phyloP scores from a whole-genome alignment of 768 basidiomycete species.

The Leccinellum albellum region DNA sequence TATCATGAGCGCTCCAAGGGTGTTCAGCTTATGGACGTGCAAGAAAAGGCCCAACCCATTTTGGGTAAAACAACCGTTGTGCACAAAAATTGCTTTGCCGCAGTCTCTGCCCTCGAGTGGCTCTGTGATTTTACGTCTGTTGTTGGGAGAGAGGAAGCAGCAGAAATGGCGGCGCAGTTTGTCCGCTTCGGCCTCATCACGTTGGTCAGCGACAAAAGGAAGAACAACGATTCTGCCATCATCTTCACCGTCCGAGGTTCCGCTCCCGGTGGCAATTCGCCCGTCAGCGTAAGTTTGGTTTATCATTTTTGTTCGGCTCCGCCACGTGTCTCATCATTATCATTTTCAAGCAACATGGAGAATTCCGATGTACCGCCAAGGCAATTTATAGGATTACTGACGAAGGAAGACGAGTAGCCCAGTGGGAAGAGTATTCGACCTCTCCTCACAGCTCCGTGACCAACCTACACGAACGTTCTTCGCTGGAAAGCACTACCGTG shows the following conservation, averaged over 20 bases:
- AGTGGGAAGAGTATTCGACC: constrained; percentile 63
- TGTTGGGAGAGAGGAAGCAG: constrained; percentile 92
- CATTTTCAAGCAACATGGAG: constrained; percentile 72
- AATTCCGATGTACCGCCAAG: constrained; percentile 94
- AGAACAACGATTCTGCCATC: constrained; percentile 88
- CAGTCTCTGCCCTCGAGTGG: constrained; percentile 91
- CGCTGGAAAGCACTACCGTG: constrained; percentile 42
- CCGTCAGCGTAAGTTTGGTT: constrained; percentile 56
- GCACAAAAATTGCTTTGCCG: constrained; percentile 78
- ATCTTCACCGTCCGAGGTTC: constrained; percentile 89
- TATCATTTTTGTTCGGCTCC: not conserved
- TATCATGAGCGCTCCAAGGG: constrained; percentile 81
- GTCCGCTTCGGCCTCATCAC: constrained; percentile 89
- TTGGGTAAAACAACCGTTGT: constrained; percentile 40
- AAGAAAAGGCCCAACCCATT: constrained; percentile 60
- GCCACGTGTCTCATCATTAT: constrained; percentile 9
- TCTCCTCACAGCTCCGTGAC: constrained; percentile 67
- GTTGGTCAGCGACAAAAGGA: constrained; percentile 87
- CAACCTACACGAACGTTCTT: constrained; percentile 60
- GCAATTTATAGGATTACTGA: constrained; percentile 94
- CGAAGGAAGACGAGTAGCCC: constrained; percentile 80
- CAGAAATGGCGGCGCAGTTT: constrained; percentile 97
- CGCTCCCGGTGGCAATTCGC: constrained; percentile 69
- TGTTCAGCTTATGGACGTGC: constrained; percentile 64
- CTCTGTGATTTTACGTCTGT: constrained; percentile 96